Evolutionary conservation across 345 rosid genomes (phyloP).

Genomic region (Eucalyptus cloeziana): DNA sequence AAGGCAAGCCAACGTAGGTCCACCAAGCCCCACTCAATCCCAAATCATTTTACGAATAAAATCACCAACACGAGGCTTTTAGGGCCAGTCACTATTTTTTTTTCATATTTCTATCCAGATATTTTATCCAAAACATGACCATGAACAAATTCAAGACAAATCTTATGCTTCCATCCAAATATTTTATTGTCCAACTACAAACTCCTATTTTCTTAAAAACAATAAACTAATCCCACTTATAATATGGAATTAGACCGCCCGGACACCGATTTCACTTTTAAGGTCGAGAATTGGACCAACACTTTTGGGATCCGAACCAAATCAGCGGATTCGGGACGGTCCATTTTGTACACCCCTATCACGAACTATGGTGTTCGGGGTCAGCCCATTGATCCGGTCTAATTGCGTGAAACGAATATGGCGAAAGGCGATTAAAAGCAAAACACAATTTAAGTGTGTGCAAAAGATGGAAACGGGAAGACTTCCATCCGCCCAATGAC

Average conservation of each 20-base stretch:
- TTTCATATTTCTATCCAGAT: too few relatives aligned
- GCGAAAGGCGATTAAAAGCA: background rate
- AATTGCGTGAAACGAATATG: background rate
- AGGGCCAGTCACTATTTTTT: background rate
- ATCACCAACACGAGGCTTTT: background rate
- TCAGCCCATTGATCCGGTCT: background rate
- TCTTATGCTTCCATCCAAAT: too few relatives aligned
- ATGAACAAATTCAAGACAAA: too few relatives aligned
- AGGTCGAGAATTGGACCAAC: too few relatives aligned
- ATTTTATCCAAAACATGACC: too few relatives aligned
- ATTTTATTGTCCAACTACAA: too few relatives aligned
- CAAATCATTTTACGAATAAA: background rate
- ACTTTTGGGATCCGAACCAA: too few relatives aligned
- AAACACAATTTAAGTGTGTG: background rate
- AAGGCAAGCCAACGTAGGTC: background rate
- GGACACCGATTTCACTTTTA: too few relatives aligned
- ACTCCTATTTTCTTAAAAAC: too few relatives aligned
- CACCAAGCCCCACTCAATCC: background rate
- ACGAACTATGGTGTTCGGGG: background rate
- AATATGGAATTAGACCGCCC: too few relatives aligned
- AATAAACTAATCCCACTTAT: too few relatives aligned
- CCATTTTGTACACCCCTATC: too few relatives aligned
- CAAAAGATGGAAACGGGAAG: background rate
- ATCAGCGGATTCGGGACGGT: accelerated
- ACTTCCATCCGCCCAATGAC: background rate